Conservation (phyloP, 139 green algal species). For the Desmodesmus armatus region DNA sequence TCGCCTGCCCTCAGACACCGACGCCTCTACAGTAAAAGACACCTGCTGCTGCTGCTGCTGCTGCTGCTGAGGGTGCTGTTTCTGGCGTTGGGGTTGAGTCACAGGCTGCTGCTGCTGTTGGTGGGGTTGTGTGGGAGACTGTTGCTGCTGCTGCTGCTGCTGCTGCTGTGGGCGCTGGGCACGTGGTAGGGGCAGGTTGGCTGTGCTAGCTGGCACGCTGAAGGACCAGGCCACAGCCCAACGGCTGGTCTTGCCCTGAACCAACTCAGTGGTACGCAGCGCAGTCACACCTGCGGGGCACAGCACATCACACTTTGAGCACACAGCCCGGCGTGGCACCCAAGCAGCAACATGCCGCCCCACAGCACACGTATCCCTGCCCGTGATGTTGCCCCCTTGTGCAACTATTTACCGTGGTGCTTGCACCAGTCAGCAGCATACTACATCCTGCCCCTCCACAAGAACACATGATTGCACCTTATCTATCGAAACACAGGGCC, state of each 20-base stretch:
- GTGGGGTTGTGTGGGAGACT: background rate
- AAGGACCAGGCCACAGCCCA: slow-evolving; percentile 95
- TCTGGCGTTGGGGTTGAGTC: background rate
- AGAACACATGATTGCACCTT: too few relatives aligned
- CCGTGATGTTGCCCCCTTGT: too few relatives aligned
- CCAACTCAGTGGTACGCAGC: slow-evolving; percentile 85
- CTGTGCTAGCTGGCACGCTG: slow-evolving; percentile 59
- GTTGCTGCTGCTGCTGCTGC: background rate
- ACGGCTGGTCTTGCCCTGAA: slow-evolving; percentile 83
- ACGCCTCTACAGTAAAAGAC: background rate
- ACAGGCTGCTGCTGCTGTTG: background rate
- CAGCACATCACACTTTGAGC: too few relatives aligned
- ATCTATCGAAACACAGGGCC: too few relatives aligned
- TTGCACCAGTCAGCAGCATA: background rate
- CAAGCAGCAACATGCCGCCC: too few relatives aligned
- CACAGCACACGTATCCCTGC: background rate
- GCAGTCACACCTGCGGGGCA: slow-evolving; percentile 30
- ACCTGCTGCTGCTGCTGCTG: slow-evolving; percentile 14
- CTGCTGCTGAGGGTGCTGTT: slow-evolving; percentile 1
- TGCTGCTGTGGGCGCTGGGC: background rate
- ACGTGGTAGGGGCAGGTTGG: slow-evolving; percentile 59
- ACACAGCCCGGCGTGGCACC: too few relatives aligned
- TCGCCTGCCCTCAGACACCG: slow-evolving; percentile 15
- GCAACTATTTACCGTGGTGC: too few relatives aligned
- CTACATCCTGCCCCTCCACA: too few relatives aligned